A percentile compares a stretch with the other conserved stretches of the same genome.
Evolutionary conservation across 169 alveolate species (phyloP).

Genomic region (Nephromyces sp.): DNA sequence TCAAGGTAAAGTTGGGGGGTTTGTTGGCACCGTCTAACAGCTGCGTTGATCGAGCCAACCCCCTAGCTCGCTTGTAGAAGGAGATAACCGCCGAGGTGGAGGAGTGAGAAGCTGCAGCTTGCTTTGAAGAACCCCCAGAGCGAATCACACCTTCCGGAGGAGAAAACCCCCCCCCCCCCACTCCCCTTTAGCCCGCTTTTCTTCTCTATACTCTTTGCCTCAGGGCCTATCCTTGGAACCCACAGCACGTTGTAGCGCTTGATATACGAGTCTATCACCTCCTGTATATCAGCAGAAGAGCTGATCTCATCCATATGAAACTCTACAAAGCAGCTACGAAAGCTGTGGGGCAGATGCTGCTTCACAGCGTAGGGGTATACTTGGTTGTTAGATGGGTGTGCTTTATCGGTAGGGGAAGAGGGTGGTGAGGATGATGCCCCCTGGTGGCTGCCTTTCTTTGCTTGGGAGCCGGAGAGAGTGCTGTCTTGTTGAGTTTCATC

Average conservation of each 20-base stretch:
- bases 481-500: conserved; percentile 20
- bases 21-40: conserved; percentile 34
- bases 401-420: conserved; percentile 70
- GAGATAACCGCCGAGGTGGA: conserved; percentile 26
- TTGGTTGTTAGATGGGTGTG: too few species aligned
- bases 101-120: conserved; percentile 37
- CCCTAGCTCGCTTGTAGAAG: conserved; percentile 21
- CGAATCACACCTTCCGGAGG: too few species aligned
- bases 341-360: conserved; percentile 84
- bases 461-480: conserved; percentile 34
- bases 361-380: too few species aligned
- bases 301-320: conserved; percentile 84
- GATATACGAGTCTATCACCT: conserved; percentile 18
- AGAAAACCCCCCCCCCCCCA: too few species aligned
- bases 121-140: too few species aligned
- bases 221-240: too few species aligned
- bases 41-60: conserved; percentile 16
- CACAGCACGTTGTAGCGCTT: too few species aligned
- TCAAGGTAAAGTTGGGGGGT: conserved; percentile 59
- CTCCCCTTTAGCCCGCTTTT: too few species aligned
- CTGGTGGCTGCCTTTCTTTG: conserved; percentile 45
- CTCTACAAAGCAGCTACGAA: conserved; percentile 88
- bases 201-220: too few species aligned
- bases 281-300: conserved; percentile 24
- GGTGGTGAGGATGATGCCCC: conserved; percentile 35